Conservation (phyloP, 2,329 filamentous ascomycete species). For the Amesomyces nigricolor region DNA sequence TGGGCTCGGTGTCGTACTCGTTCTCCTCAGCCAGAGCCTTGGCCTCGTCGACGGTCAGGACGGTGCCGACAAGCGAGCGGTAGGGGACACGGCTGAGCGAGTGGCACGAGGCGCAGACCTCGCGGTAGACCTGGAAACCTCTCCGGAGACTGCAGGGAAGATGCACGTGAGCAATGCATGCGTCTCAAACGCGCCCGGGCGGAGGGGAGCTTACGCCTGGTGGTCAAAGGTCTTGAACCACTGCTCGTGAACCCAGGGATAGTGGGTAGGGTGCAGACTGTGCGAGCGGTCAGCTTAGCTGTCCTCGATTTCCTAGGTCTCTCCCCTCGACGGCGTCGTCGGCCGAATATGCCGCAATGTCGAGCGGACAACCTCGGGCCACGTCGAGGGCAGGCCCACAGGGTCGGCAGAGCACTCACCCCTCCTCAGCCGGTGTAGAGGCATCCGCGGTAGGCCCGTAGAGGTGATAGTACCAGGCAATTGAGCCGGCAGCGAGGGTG, state of each 20-base stretch:
- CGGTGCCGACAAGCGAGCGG: conserved; percentile 80
- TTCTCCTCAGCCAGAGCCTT: conserved; percentile 96
- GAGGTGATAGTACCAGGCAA: conserved; percentile 96
- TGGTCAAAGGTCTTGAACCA: conserved; percentile 96
- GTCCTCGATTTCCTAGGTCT: not conserved
- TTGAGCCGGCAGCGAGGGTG: conserved; percentile 76
- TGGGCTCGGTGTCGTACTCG: conserved; percentile 97
- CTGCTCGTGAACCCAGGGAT: conserved; percentile 93
- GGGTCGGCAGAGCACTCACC: conserved; percentile 59
- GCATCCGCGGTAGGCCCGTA: conserved; percentile 85
- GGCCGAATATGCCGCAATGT: conserved; percentile 27
- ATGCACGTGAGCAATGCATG: conserved; percentile 25
- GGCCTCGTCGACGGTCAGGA: conserved; percentile 96
- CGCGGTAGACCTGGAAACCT: conserved; percentile 98
- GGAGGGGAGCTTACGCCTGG: conserved; percentile 66
- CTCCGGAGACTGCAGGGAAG: conserved; percentile 69
- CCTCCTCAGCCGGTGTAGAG: conserved; percentile 92
- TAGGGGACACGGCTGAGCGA: conserved; percentile 92
- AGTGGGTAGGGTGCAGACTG: conserved; percentile 85
- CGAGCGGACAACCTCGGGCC: conserved; percentile 16
- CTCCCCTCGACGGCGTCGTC: conserved; percentile 8
- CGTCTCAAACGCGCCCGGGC: conserved; percentile 32
- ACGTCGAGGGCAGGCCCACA: not conserved
- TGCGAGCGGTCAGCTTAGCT: conserved; percentile 29
- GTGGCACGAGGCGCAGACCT: conserved; percentile 97